Base-by-base conservation (phyloP, 768 basidiomycete species). In the Podaxis sp. region DNA sequence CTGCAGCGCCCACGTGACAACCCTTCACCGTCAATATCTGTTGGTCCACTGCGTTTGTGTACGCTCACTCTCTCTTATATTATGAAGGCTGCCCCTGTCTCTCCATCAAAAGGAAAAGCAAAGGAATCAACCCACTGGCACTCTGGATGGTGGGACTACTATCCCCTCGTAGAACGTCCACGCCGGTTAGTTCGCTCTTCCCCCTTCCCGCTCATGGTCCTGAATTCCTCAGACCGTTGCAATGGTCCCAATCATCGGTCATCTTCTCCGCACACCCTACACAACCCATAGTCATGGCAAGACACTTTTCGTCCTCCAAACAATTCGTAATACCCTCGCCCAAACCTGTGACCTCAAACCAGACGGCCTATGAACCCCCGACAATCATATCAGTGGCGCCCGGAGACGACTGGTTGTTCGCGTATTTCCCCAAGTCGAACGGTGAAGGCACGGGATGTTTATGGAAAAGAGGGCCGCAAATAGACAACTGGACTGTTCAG, bases 141-240 rank as follows among this genome's bases (percentile, higher is more conserved):
- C 24, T 70, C 85, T 30, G 84, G 84, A 30, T 92, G 90, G 90
- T 92, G 89, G 89, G 87, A 92, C 65, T 80, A 88, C 46, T 77
- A 83, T 63, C 84, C 88, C 28, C 76, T 90, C 44, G 74, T 81
- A 4, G 89, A 90, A 69, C 77, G 81, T 39, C 76, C 82, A 2
- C 76, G 77, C 65, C 80, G 84, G 90, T 87, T 65, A 53, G 76
- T 71, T 49, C 59, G 42, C 40, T 51, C 36, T 58, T 30, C 40
- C 42, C 36, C 53, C 49, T 33, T 46, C 59, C 63, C 40, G 24
- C 44, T 51, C 24, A 33, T 28, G 44, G 33, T 64, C 59, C 60
- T 62, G 54, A 57, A 30, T 57, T 33, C 61, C 46, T 1, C 67
- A 93, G 92, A 66, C 89, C 90, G 1, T 69, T 91, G 3, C 82